These are phyloP conservation scores for Hortiboletus rubellus DNA, from an alignment of 1,284 basidiomycete genomes.

Conservation along the genomic window DNA sequence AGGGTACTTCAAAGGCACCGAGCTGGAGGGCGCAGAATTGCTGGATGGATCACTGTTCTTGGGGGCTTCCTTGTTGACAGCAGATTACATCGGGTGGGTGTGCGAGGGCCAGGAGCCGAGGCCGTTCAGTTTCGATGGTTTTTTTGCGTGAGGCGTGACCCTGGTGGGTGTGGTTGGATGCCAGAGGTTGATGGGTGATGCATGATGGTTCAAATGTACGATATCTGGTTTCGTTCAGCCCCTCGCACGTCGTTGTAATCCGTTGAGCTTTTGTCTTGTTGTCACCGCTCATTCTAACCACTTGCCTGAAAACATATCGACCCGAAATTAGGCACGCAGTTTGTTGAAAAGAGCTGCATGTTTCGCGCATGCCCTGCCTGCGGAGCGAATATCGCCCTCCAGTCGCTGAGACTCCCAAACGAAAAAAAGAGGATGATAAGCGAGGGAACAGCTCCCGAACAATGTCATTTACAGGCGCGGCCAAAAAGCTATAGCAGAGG, in stretches of 20 bases:
- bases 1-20: conserved; percentile 40
- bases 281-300: background rate
- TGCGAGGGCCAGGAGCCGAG: conserved; percentile 29
- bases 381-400: no score
- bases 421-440: no score
- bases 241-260: background rate
- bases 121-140: conserved; percentile 18
- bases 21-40: conserved; percentile 34
- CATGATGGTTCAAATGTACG: background rate
- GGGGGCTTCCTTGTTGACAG: conserved; percentile 30
- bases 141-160: conserved; percentile 1
- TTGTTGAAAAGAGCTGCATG: no score
- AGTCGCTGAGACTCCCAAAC: no score
- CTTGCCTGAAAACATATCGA: background rate
- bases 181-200: background rate
- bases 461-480: background rate
- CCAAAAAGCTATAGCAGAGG: background rate
- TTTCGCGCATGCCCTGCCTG: no score
- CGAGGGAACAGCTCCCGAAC: background rate
- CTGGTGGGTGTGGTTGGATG: background rate
- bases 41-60: conserved; percentile 38
- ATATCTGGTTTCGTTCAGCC: background rate
- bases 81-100: conserved; percentile 35
- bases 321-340: background rate
- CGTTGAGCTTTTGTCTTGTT: background rate